Conservation (phyloP, 495 filamentous ascomycete species). For the Parmelia sp. region DNA sequence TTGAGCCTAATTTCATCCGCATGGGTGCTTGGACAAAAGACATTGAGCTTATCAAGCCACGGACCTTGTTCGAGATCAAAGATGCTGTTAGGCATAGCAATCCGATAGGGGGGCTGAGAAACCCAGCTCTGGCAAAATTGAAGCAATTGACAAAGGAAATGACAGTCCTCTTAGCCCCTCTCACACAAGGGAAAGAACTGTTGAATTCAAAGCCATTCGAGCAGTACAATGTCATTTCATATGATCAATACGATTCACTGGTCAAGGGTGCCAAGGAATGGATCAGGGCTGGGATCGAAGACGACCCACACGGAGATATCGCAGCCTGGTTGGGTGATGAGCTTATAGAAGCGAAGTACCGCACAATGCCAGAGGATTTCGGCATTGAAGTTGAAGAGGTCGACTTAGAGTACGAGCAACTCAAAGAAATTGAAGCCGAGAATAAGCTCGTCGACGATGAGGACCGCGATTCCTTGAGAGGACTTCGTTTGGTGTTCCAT, state of each 20-base stretch:
- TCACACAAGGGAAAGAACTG: slow-evolving; percentile 31
- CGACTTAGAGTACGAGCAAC: slow-evolving; percentile 59
- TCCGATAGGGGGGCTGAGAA: slow-evolving; percentile 33
- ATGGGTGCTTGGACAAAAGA: slow-evolving; percentile 73
- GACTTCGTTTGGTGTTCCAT: slow-evolving; percentile 39
- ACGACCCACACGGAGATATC: slow-evolving; percentile 44
- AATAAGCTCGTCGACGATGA: slow-evolving; percentile 42
- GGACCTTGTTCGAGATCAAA: slow-evolving; percentile 59
- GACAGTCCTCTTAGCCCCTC: slow-evolving; percentile 40
- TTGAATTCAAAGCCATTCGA: slow-evolving; percentile 46
- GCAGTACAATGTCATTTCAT: slow-evolving; percentile 52
- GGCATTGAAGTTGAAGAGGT: slow-evolving; percentile 53
- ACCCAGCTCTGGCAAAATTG: slow-evolving; percentile 35
- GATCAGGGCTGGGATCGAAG: slow-evolving; percentile 34
- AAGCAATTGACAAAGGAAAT: slow-evolving; percentile 44
- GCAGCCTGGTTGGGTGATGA: slow-evolving; percentile 56
- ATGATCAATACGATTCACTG: slow-evolving; percentile 57
- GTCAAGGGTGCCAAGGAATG: slow-evolving; percentile 46
- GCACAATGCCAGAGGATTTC: slow-evolving; percentile 39
- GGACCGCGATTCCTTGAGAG: slow-evolving; percentile 50
- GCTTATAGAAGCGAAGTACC: slow-evolving; percentile 35
- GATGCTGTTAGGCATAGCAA: slow-evolving; percentile 24
- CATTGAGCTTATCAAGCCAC: slow-evolving; percentile 53
- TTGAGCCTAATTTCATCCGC: slow-evolving; percentile 64
- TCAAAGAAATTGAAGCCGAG: slow-evolving; percentile 61